These are phyloP conservation scores for Benincasa hispida DNA, from an alignment of 306 rosid species.

Conservation along the genomic window DNA sequence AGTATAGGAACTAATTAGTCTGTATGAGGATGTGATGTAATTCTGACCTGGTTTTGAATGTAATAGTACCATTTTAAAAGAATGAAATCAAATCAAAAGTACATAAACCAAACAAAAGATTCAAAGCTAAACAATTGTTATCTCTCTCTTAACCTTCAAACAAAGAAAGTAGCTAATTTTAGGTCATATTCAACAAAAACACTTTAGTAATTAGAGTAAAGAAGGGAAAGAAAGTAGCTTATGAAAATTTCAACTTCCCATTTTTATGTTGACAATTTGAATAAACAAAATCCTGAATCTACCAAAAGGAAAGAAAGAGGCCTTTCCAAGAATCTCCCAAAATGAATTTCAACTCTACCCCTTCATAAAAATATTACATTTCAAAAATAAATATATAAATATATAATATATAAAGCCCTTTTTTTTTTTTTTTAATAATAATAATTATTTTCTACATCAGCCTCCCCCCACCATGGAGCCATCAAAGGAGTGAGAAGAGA, in stretches of 20 bases:
- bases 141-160: neutral
- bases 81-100: too few relatives aligned
- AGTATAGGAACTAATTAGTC: too few relatives aligned
- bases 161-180: too few relatives aligned
- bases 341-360: neutral
- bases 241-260: neutral
- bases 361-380: constrained; percentile 1
- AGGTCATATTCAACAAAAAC: neutral
- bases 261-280: neutral
- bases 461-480: constrained; percentile 27
- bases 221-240: neutral
- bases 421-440: neutral
- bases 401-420: neutral
- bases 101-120: too few relatives aligned
- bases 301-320: neutral
- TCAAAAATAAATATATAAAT: constrained; percentile 13
- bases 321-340: neutral
- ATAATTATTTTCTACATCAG: constrained; percentile 2
- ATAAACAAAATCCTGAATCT: neutral
- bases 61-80: too few relatives aligned
- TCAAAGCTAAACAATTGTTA: too few relatives aligned
- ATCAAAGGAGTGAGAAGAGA: constrained; percentile 31
- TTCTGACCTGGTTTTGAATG: too few relatives aligned
- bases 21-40: too few relatives aligned
- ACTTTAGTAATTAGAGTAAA: neutral